Evolutionary conservation across 345 rosid species (phyloP), one percentile per base, ranked within the genome.

Genomic region (Populus simonii): DNA sequence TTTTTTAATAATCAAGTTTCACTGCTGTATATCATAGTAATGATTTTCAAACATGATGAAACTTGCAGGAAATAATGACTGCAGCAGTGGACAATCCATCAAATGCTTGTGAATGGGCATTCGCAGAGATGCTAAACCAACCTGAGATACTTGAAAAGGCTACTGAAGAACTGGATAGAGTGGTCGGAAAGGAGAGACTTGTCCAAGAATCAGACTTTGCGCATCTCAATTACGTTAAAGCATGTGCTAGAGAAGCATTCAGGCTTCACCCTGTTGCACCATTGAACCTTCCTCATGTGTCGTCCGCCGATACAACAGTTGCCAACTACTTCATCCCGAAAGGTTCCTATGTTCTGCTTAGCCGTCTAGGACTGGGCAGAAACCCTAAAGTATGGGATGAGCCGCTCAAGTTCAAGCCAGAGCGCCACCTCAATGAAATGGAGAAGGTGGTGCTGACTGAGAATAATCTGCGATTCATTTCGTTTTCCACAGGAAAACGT

Each of bases 31-130:
- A 12, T 72, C 43, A 65, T 10, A 29, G 68, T 18, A 6, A 12
- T 49, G 27, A 16, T 55, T 39, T 55, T 59, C 6, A 10, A 31
- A 45, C 15, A n/a, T 70, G 22, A 2, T 17, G 3, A 27, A 33
- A 1, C 13, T 49, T 76, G 57, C 65, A 90, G 92, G 94, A 88
- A 33, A 12, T 91, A 45, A 84, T 88, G 87, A 0, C 86, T 0
- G 91, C 89, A 5, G 72, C 87, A 6, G 85, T 89, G 4, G 92
- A 89, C 70, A 91, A 91, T 76, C 92, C 91, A 23, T 76, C 92
- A 6, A 89, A 91, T 71, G 92, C 88, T 0, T 71, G 18, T 0
- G 92, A 90, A 57, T 90, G 89, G 91, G 90, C 87, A 13, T 71
- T 88, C 29, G 91, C 86, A 0, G 93, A 90, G 83, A 87, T 90